These are phyloP conservation scores for Keithomyces neogunnii DNA, from an alignment of 2,329 filamentous ascomycete species.

Conservation along the genomic window DNA sequence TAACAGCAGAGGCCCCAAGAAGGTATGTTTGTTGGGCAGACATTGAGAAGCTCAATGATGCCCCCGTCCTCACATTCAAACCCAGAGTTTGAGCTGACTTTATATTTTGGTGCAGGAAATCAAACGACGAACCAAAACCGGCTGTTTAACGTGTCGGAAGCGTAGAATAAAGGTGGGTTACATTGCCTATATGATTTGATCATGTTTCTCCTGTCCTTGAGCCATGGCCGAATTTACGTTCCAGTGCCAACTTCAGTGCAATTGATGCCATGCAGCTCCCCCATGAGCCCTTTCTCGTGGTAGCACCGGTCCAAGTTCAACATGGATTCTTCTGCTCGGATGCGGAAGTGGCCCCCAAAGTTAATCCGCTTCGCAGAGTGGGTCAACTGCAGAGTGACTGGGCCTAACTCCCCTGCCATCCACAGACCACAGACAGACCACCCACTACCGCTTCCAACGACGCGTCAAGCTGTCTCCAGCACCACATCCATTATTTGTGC, in stretches of 20 bases:
- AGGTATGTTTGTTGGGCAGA: conserved; percentile 33
- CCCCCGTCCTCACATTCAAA: not conserved
- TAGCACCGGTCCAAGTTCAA: not conserved
- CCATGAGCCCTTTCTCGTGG: not conserved
- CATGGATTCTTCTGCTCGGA: not conserved
- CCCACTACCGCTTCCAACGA: not conserved
- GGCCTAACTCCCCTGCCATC: not conserved
- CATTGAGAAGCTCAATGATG: not conserved
- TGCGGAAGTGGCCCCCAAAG: conserved; percentile 1
- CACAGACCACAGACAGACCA: not conserved
- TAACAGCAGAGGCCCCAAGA: conserved; percentile 44
- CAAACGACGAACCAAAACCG: conserved; percentile 54
- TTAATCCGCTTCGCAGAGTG: conserved; percentile 5
- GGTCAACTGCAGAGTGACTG: not conserved
- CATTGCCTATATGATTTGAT: not conserved
- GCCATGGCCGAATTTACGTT: not conserved
- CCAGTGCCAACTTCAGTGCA: not conserved
- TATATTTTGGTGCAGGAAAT: conserved; percentile 41
- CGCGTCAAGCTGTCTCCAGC: not conserved
- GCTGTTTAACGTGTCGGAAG: conserved; percentile 54
- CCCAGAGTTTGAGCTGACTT: conserved; percentile 3
- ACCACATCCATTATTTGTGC: conserved; percentile 3
- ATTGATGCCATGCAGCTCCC: not conserved
- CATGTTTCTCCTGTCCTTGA: not conserved
- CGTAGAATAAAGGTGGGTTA: conserved; percentile 51